Evolutionary conservation across 2,329 filamentous ascomycete genomes (phyloP).

Genomic region (Teratosphaeria destructans): DNA sequence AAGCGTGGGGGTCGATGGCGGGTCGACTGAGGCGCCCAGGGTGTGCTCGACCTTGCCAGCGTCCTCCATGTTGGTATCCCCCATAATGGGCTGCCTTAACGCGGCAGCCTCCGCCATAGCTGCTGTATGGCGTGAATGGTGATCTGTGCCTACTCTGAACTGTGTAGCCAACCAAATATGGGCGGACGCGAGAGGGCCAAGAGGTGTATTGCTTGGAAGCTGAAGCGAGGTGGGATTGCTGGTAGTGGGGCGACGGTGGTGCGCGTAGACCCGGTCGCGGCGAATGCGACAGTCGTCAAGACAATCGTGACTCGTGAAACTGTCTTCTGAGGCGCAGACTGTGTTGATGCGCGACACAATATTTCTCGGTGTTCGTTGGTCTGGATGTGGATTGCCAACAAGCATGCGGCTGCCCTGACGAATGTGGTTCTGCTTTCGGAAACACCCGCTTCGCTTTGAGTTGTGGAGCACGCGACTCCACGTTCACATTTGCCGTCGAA

Average conservation of each 20-base stretch:
- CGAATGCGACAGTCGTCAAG: neutral
- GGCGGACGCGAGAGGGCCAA: neutral
- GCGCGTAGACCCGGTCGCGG: neutral
- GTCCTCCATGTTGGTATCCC: conserved; percentile 94
- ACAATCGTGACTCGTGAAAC: neutral
- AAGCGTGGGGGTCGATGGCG: conserved; percentile 80
- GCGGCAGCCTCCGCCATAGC: conserved; percentile 24
- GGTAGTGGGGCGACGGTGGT: neutral
- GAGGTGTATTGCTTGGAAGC: neutral
- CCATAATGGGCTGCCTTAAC: conserved; percentile 36
- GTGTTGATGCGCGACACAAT: neutral
- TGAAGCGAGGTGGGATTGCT: neutral
- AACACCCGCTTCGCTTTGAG: neutral
- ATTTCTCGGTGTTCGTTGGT: neutral
- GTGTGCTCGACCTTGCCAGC: conserved; percentile 72
- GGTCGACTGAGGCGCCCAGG: conserved; percentile 58
- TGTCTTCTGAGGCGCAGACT: neutral
- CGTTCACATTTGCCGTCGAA: neutral
- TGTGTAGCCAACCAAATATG: neutral
- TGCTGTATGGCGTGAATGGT: neutral
- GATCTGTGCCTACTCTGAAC: neutral
- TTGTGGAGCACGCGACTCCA: neutral
- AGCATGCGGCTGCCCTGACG: neutral
- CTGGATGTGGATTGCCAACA: neutral
- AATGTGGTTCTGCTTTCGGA: neutral